phyloP scores from a whole-genome alignment of 768 basidiomycete species.

The Lanmaoa rubissima region DNA sequence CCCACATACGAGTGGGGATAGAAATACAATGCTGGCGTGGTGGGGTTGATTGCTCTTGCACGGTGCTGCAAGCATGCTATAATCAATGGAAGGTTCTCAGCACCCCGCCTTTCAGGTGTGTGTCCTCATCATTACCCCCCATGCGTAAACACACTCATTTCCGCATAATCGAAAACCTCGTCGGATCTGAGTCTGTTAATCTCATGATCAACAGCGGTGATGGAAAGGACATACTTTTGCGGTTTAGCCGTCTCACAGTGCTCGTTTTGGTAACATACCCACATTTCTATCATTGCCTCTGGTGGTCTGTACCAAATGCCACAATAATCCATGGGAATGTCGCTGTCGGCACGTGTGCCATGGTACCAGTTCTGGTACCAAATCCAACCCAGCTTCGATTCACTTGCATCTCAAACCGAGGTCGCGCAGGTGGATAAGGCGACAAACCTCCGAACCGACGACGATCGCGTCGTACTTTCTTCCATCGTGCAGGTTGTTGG shows the following conservation, averaged over 20 bases:
- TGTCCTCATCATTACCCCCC: background rate
- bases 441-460: conserved; percentile 3
- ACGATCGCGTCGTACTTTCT: conserved; percentile 4
- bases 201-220: background rate
- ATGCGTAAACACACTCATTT: background rate
- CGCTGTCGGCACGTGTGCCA: conserved; percentile 10
- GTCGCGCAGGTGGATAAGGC: conserved; percentile 5
- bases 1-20: background rate
- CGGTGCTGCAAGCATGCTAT: background rate
- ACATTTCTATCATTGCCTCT: too few species aligned
- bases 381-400: conserved; percentile 9
- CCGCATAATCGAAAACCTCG: background rate
- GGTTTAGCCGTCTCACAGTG: background rate
- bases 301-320: too few species aligned
- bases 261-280: too few species aligned
- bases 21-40: background rate
- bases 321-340: background rate
- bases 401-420: conserved; percentile 4
- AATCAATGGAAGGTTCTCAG: background rate
- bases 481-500: too few species aligned
- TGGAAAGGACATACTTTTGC: background rate
- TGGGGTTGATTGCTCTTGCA: background rate
- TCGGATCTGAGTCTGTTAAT: background rate
- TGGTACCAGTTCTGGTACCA: conserved; percentile 17
- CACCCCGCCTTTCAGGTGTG: background rate